phyloP scores from a whole-genome alignment of 768 basidiomycete species.

The Tricholoma sp. region DNA sequence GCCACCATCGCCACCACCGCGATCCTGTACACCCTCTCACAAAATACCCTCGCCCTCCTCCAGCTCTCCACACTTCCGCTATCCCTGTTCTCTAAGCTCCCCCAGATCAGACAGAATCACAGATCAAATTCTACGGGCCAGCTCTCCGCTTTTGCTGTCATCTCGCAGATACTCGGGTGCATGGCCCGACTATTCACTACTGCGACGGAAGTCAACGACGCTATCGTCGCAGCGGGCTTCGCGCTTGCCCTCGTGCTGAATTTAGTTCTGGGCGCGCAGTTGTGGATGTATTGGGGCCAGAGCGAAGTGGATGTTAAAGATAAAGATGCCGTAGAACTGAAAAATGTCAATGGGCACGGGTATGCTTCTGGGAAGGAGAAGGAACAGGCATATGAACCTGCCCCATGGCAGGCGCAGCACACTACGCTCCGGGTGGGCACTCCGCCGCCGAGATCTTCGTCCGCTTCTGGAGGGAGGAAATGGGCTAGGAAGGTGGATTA shows the following conservation, averaged over 20 bases:
- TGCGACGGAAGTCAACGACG: conserved; percentile 81
- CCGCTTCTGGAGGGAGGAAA: conserved; percentile 53
- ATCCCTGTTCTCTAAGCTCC: conserved; percentile 88
- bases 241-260: conserved; percentile 80
- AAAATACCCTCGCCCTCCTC: conserved; percentile 53
- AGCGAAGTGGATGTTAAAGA: conserved; percentile 24
- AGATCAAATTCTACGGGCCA: conserved; percentile 81
- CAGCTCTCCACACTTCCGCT: conserved; percentile 88
- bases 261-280: conserved; percentile 74
- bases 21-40: conserved; percentile 44
- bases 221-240: conserved; percentile 78
- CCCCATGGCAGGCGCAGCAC: conserved; percentile 19
- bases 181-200: conserved; percentile 93
- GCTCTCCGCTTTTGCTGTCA: conserved; percentile 88
- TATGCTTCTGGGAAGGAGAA: conserved; percentile 8
- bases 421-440: conserved; percentile 34
- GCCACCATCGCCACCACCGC: conserved; percentile 24
- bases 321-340: conserved; percentile 13
- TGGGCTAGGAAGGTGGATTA: conserved; percentile 76
- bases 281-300: conserved; percentile 81
- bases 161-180: conserved; percentile 85
- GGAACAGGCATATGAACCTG: conserved; percentile 15
- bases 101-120: conserved; percentile 85
- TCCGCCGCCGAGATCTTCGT: conserved; percentile 35
- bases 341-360: not conserved